Percentiles rank a stretch among this genome's conserved stretches.
These are phyloP conservation scores for Aspergillus leporis DNA, from an alignment of 495 filamentous ascomycete species.

Conservation along the genomic window DNA sequence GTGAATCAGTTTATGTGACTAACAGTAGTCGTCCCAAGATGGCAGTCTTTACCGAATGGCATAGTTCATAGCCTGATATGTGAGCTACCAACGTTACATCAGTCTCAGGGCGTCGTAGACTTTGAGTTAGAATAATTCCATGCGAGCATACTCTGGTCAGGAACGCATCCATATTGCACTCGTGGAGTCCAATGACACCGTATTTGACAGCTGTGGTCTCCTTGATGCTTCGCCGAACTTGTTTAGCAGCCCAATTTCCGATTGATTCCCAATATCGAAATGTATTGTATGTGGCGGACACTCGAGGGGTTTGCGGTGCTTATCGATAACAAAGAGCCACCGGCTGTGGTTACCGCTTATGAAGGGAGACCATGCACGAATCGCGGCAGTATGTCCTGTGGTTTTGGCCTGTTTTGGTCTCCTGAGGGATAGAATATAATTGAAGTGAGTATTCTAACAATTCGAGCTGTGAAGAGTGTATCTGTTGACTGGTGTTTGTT, in stretches of 20 bases:
- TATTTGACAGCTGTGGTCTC: not conserved
- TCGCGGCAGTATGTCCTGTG: no score
- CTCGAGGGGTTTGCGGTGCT: constrained; percentile 25
- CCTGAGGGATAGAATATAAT: no score
- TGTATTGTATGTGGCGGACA: constrained; percentile 9
- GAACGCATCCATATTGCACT: constrained; percentile 72
- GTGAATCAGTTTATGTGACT: constrained; percentile 11
- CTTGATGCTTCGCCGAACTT: not conserved
- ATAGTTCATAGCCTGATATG: constrained; percentile 87
- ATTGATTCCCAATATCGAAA: not conserved
- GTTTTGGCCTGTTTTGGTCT: no score
- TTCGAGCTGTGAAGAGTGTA: no score
- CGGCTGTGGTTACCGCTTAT: not conserved
- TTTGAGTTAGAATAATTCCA: not conserved
- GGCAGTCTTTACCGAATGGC: constrained; percentile 62
- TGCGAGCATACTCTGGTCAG: constrained; percentile 57
- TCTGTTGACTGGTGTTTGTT: no score
- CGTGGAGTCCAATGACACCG: not conserved
- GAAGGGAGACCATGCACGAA: not conserved
- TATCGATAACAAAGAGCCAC: constrained; percentile 36
- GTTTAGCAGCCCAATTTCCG: not conserved
- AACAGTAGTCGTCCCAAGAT: not conserved
- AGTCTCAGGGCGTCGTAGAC: constrained; percentile 8
- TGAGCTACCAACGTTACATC: constrained; percentile 50
- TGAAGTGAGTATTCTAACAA: no score